Evolutionary conservation across 176 grass and related monocot genomes (phyloP), one percentile per base, ranked within the genome.

Genomic region (Guadua angustifolia): DNA sequence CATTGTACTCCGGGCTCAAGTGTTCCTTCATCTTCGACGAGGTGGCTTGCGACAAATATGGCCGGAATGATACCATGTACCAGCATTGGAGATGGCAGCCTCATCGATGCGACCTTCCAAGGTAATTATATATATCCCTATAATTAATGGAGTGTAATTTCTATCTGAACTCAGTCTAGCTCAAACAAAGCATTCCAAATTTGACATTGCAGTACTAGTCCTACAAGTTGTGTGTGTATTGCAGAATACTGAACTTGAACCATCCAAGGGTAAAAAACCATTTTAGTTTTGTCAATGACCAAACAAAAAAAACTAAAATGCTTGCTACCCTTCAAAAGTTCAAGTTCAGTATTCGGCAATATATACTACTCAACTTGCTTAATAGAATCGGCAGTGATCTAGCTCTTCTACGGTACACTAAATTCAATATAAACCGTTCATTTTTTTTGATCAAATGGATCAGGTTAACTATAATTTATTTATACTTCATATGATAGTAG

Each of bases 71-170:
- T 62, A 76, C 49, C 73, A 94, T 50, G 90, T 94, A 97, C 86
- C 88, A 97, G 88, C 81, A 92, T 11, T 97, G 95, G 95, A 90
- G 95, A 82, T 97, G 95, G 95, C 92, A 97, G 74, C 95, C 92
- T 18, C 71, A 87, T 44, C 88, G 86, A 77, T 97, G 95, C 59
- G 84, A 94, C 81, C 90, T 97, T 79, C 91, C 89, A 24, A 93
- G 94, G 94, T 93, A 93, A 9, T 88, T 13, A 44, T 14, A 49
- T 7, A 38, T 66, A 40, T 81, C 57, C 7, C 50, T 24, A 43
- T 7, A 79, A 58, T 29, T 7, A 79, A 58, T 29, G 51, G 11
- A 35, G 17, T 73, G 52, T 74, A 10, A 13, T 74, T 38, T 70
- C 36, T 50, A 78, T 62, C 32, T 83, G 45, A 57, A 43, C 19